Evolutionary conservation across 2,329 filamentous ascomycete genomes (phyloP).

Genomic region (Magnaporthales sp.): DNA sequence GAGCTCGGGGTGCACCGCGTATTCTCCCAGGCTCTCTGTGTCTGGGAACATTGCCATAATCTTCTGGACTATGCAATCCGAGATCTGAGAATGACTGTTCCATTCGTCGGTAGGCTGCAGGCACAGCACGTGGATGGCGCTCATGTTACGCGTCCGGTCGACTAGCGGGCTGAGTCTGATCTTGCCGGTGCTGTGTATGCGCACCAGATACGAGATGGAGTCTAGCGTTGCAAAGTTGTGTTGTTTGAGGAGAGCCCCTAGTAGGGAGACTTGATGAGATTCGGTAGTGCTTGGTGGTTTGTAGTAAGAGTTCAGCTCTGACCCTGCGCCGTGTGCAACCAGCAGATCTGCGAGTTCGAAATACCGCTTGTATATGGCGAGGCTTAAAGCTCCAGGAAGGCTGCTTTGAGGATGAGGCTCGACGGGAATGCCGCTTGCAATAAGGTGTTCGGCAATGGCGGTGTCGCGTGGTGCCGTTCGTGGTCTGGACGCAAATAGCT

Average conservation of each 20-base stretch:
- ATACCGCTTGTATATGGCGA: slow-evolving; percentile 6
- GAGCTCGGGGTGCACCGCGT: background rate
- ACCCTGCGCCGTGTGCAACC: slow-evolving; percentile 4
- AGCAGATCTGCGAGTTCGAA: slow-evolving; percentile 9
- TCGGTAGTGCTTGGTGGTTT: background rate
- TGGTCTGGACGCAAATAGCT: slow-evolving; percentile 5
- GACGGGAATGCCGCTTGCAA: background rate
- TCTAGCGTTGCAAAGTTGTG: slow-evolving; percentile 7
- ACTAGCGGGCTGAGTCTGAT: background rate
- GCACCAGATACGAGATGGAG: slow-evolving; percentile 6
- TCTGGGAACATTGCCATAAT: slow-evolving; percentile 7
- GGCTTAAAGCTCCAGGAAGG: slow-evolving; percentile 4
- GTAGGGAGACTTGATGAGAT: background rate
- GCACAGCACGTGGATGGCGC: slow-evolving; percentile 6
- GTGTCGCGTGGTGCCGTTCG: slow-evolving; percentile 3
- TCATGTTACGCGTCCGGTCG: slow-evolving; percentile 3
- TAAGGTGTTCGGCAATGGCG: slow-evolving; percentile 6
- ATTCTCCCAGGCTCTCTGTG: background rate
- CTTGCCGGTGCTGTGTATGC: slow-evolving; percentile 3
- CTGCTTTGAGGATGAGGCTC: background rate
- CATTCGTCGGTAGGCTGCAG: background rate
- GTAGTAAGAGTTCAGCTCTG: slow-evolving; percentile 5
- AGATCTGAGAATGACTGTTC: slow-evolving; percentile 9
- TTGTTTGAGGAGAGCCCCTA: slow-evolving; percentile 4
- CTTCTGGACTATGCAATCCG: slow-evolving; percentile 7